Evolutionary conservation across 2,329 filamentous ascomycete species (phyloP), one percentile per base, ranked within the genome.

Genomic region (Aspergillus novoparasiticus): DNA sequence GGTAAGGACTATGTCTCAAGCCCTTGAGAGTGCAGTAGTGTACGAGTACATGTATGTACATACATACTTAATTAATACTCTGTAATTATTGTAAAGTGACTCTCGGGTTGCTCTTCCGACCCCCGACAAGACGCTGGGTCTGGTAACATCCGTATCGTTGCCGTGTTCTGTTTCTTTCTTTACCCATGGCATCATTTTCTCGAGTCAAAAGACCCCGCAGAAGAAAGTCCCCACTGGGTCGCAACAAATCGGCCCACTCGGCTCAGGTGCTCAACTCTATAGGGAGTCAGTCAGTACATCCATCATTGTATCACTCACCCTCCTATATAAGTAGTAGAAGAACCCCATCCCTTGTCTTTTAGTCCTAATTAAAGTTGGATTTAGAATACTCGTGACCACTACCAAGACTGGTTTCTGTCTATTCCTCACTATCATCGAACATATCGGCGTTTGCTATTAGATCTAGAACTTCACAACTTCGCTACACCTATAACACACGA

Each of bases 191-290:
- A 48, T 48, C 45, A 48, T 26, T 41, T 41, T 16, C 19, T 12
- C 12, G 21, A 28, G n/a, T 11, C 9, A 50, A 26, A 36, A 50
- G 26, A 50, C 46, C 46, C 46, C 46, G 46, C 46, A 50, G 46
- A 30, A 16, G 6, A 19, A 50, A 50, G 6, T 50, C 46, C 30
- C 51, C 51, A 36, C 51, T 54, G 30, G n/a, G 50, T 54, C 12
- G 30, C 30, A 54, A 36, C 32, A 34, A 34, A 36, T 54, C 51
- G 32, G 51, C 51, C 51, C 51, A 54, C 30, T 54, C 51, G 51
- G 51, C 51, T 54, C 51, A 53, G 12, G 28, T 53, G 30, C 51
- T 54, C 19, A 6, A 23, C n/a, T 54, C 30, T 54, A 54, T 54
- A 54, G 14, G 36, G 6, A 39, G 16, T 39, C 36, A 41, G 28